A percentile compares a stretch with the other conserved stretches of the same genome.
Evolutionary conservation across 352 stramenopile species (phyloP).

Genomic region (Elongisporangium prolatum): DNA sequence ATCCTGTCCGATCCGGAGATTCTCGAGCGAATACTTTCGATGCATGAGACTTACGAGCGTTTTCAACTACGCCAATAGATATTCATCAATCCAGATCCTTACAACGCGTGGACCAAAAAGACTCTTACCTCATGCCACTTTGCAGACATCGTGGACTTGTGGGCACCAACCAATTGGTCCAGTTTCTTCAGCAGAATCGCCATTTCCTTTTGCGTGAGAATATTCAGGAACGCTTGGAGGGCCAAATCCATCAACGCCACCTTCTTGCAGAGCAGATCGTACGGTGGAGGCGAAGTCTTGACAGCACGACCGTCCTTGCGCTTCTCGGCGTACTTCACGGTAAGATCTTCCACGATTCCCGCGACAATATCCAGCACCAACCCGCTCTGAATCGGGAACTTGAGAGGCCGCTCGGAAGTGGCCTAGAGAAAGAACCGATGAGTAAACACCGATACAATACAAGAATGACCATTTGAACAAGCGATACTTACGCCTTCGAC

Average conservation of each 20-base stretch:
- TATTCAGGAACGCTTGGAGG: conserved; percentile 73
- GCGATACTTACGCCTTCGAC: conserved; percentile 34
- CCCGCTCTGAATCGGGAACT: conserved; percentile 74
- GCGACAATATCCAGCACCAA: conserved; percentile 78
- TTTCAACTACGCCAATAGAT: conserved; percentile 42
- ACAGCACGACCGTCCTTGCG: conserved; percentile 29
- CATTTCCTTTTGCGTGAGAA: conserved; percentile 68
- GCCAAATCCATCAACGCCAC: conserved; percentile 80
- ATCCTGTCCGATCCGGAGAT: conserved; percentile 58
- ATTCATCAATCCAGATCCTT: too few species aligned
- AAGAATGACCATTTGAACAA: conserved; percentile 1
- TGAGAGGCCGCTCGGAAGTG: conserved; percentile 60
- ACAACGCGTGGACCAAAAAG: not conserved
- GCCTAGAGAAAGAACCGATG: too few species aligned
- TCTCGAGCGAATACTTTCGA: conserved; percentile 80
- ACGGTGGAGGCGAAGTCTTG: conserved; percentile 38
- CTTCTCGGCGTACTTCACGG: conserved; percentile 61
- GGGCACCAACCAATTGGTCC: conserved; percentile 55
- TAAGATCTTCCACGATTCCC: conserved; percentile 73
- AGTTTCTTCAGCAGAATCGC: conserved; percentile 63
- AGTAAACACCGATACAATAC: not conserved
- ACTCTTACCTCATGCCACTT: conserved; percentile 75
- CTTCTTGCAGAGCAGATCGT: conserved; percentile 77
- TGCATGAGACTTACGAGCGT: conserved; percentile 82
- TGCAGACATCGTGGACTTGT: conserved; percentile 77